Conservation (phyloP, 2,329 filamentous ascomycete species). For the Chaetomium globosum region DNA sequence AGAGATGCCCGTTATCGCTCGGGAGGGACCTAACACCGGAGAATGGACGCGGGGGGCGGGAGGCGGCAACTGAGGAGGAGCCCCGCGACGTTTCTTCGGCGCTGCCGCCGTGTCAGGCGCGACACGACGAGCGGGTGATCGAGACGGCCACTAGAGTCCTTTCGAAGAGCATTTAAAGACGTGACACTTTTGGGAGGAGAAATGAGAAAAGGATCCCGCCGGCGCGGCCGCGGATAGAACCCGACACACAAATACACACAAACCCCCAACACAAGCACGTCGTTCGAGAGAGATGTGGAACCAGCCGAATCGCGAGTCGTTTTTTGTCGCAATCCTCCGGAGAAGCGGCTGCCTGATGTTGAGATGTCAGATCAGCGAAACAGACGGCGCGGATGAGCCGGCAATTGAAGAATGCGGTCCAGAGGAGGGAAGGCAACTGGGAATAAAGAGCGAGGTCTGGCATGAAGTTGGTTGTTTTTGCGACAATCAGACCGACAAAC, state of each 20-base stretch:
- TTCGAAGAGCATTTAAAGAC: constrained; percentile 23
- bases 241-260: not conserved
- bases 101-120: constrained; percentile 36
- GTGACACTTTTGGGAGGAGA: not conserved
- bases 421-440: constrained; percentile 12
- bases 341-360: not conserved
- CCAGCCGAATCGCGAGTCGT: not conserved
- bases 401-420: constrained; percentile 14
- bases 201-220: not conserved
- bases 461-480: constrained; percentile 18
- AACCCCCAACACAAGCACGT: not conserved
- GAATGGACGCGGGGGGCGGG: constrained; percentile 8
- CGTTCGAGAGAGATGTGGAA: not conserved
- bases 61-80: not conserved
- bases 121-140: constrained; percentile 34
- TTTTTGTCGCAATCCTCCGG: not conserved
- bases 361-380: not conserved
- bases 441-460: constrained; percentile 19
- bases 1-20: not conserved
- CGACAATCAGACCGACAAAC: constrained; percentile 14
- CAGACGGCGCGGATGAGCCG: constrained; percentile 1
- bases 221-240: not conserved
- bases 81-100: constrained; percentile 24
- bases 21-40: not conserved
- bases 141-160: constrained; percentile 30